Conservation (phyloP, 768 basidiomycete species). For the Russula sp. region DNA sequence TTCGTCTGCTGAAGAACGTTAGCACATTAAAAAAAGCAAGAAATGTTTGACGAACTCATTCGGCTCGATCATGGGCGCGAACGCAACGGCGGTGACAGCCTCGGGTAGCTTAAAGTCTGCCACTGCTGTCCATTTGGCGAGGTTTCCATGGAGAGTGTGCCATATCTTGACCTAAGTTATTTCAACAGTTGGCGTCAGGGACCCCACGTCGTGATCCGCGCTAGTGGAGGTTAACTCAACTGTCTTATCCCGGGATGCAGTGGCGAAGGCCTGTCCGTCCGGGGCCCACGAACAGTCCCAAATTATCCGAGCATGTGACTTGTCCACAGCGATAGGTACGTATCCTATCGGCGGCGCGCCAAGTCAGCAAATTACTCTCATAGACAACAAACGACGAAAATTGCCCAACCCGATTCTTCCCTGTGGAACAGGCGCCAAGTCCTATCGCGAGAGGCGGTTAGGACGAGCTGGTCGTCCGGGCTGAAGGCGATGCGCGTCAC, state of each 20-base stretch:
- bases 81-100: constrained; percentile 78
- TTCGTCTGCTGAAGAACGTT: constrained; percentile 33
- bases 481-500: constrained; percentile 90
- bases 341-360: constrained; percentile 40
- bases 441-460: constrained; percentile 88
- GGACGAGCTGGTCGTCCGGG: constrained; percentile 66
- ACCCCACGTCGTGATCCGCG: not conserved
- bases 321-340: constrained; percentile 58
- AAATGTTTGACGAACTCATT: constrained; percentile 35
- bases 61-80: constrained; percentile 38
- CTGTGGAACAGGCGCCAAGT: constrained; percentile 79
- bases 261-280: constrained; percentile 78
- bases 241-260: constrained; percentile 93
- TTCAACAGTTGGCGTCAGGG: not conserved
- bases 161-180: constrained; percentile 74
- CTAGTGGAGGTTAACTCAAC: constrained; percentile 36
- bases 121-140: constrained; percentile 47
- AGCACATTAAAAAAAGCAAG: not conserved
- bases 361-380: not conserved
- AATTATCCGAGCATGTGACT: constrained; percentile 87
- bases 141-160: constrained; percentile 36
- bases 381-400: not conserved
- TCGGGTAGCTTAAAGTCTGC: constrained; percentile 65
- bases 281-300: constrained; percentile 91
- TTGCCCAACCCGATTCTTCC: constrained; percentile 36